phyloP scores from a whole-genome alignment of 805 yeast species.

The Candida peoriensis region DNA sequence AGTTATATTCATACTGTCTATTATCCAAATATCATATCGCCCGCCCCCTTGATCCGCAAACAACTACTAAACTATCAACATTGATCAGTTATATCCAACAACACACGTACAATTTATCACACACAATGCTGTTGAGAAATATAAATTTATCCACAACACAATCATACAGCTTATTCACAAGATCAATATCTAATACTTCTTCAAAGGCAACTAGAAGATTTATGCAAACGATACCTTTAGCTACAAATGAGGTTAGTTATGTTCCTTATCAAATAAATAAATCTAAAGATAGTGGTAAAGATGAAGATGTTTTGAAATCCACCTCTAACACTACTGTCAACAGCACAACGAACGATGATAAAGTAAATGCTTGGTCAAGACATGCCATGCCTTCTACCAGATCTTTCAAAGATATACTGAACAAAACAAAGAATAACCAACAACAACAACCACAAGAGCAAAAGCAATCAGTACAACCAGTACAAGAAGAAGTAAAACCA shows the following conservation, averaged over 20 bases:
- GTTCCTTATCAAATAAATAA: not conserved
- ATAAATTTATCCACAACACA: not conserved
- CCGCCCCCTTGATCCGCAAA: too few species aligned
- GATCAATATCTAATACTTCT: not conserved
- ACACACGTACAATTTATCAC: not conserved
- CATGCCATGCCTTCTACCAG: slow-evolving; percentile 24
- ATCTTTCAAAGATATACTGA: slow-evolving; percentile 22
- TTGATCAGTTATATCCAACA: not conserved
- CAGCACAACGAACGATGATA: too few species aligned
- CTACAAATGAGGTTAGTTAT: not conserved
- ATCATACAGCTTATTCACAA: not conserved
- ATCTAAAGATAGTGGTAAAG: not conserved
- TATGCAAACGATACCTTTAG: not conserved
- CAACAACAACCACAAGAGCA: too few species aligned
- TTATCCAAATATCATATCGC: too few species aligned
- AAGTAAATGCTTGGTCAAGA: slow-evolving; percentile 25
- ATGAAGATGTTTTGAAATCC: not conserved
- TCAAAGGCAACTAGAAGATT: not conserved
- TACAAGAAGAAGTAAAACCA: slow-evolving; percentile 4
- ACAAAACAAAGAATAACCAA: slow-evolving; percentile 15
- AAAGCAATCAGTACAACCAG: slow-evolving; percentile 9
- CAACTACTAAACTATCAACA: too few species aligned
- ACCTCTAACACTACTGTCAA: not conserved
- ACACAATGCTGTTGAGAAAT: not conserved
- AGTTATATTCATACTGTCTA: too few species aligned